Conservation (phyloP, 148 eudicot genomes). For the Pharnaceum exiguum region DNA sequence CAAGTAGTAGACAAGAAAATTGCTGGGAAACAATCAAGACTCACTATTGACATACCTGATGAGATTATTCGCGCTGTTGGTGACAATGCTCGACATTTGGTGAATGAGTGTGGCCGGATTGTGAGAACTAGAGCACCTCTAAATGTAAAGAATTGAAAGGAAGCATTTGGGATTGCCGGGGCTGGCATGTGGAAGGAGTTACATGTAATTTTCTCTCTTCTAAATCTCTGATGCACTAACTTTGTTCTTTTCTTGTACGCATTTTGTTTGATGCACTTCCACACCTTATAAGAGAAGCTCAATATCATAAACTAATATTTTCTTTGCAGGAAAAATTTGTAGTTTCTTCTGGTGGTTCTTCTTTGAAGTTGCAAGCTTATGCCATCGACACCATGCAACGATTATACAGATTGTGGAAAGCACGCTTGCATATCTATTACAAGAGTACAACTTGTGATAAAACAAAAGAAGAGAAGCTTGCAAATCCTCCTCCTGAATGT, state of each 20-base stretch:
- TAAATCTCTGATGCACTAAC: too few relatives aligned
- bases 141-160: neutral
- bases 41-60: neutral
- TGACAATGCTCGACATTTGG: neutral
- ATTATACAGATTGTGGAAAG: neutral
- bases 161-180: neutral
- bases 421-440: neutral
- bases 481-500: neutral
- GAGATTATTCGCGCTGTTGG: neutral
- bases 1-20: too few relatives aligned
- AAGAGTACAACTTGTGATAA: neutral
- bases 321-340: neutral
- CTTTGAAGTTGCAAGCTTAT: conserved; percentile 2
- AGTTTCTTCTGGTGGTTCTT: neutral
- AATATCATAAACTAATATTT: too few relatives aligned
- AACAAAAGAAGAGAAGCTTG: neutral
- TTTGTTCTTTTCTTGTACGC: too few relatives aligned
- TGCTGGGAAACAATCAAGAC: too few relatives aligned
- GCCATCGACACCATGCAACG: conserved; percentile 1
- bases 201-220: neutral
- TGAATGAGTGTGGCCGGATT: neutral
- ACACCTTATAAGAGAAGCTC: neutral
- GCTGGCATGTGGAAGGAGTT: neutral
- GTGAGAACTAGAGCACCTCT: neutral
- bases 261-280: too few relatives aligned